Evolutionary conservation across 2,329 filamentous ascomycete species (phyloP), one percentile per base, ranked within the genome.

Genomic region (Aureobasidium sp.): DNA sequence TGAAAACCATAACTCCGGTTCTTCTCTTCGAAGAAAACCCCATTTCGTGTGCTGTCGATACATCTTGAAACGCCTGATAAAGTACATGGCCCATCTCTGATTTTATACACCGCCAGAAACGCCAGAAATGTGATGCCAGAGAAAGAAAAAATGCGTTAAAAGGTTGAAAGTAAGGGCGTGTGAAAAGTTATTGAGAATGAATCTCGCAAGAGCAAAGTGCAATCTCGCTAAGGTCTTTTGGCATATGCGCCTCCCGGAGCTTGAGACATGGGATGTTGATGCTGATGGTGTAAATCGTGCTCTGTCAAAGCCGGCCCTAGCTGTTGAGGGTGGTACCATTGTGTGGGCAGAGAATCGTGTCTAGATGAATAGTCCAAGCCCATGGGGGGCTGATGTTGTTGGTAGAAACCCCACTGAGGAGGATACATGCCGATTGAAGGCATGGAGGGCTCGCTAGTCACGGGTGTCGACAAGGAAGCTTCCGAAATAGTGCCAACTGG

Each of bases 261-360:
- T 4, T 60, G 60, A 9, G 60, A 47, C 60, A 61, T 61, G n/a
- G 49, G 60, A 27, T 50, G 58, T 24, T 52, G 56, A 33, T 61
- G 60, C 12, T 61, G 59, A 40, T 61, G 60, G 29, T 61, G 60
- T 42, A 40, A n/a, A 9, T 48, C 49, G 11, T 54, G 60, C 31
- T 61, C 60, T 19, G 39, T 42, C 39, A 61, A 49, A 19, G 27
- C 22, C 22, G 49, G 33, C n/a, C 49, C 60, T 8, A 61, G 17
- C 9, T 61, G 60, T 17, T 45, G 39, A 19, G 60, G 49, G n/a
- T 54, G 60, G 22, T 61, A 61, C 60, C 60, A 61, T n/a, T 61
- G 60, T 15, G 49, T 54, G 9, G 39, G 40, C 6, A 56, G 19
- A 45, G 60, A 61, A 31, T 61, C 60, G n/a, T 61, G 60, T 39